Percentiles rank a stretch among this genome's conserved stretches.
Conservation (phyloP, 2,329 filamentous ascomycete genomes). For the Beauveria pseudobassiana region DNA sequence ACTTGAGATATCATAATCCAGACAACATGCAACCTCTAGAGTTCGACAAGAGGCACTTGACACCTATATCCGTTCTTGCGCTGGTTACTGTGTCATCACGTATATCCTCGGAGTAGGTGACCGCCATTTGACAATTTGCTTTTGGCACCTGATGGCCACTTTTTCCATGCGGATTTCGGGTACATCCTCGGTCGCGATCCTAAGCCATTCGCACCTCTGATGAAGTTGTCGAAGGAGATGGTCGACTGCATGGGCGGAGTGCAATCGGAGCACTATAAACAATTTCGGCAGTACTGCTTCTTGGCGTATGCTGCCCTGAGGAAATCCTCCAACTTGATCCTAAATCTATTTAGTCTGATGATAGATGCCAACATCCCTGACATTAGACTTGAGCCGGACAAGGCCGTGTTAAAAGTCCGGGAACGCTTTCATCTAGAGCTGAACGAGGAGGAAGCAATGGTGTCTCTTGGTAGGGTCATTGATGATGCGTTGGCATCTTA, state of each 20-base stretch:
- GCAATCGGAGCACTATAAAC: slow-evolving; percentile 69
- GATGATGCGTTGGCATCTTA: slow-evolving; percentile 85
- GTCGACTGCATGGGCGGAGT: slow-evolving; percentile 95
- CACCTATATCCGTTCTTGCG: slow-evolving; percentile 90
- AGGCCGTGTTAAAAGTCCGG: slow-evolving; percentile 89
- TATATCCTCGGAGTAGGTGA: slow-evolving; percentile 96
- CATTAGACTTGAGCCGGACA: slow-evolving; percentile 85
- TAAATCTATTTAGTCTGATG: slow-evolving; percentile 96
- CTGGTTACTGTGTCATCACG: slow-evolving; percentile 96
- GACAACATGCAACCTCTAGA: slow-evolving; percentile 71
- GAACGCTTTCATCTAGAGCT: slow-evolving; percentile 90
- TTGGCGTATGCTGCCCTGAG: slow-evolving; percentile 86
- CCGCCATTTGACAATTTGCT: slow-evolving; percentile 89
- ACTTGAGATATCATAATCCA: slow-evolving; percentile 82
- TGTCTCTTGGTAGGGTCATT: slow-evolving; percentile 81
- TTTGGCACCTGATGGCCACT: slow-evolving; percentile 81
- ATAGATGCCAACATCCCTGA: slow-evolving; percentile 96
- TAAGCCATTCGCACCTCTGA: slow-evolving; percentile 92
- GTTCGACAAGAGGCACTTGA: slow-evolving; percentile 90
- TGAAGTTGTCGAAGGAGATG: slow-evolving; percentile 98
- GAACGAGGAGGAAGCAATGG: slow-evolving; percentile 83
- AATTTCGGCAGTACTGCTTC: slow-evolving; percentile 94
- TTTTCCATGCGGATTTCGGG: slow-evolving; percentile 98
- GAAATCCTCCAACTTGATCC: slow-evolving; percentile 81
- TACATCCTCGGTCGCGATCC: slow-evolving; percentile 96